These are phyloP conservation scores for Neostapfia colusana DNA, from an alignment of 176 grass and related monocot species.

Conservation along the genomic window DNA sequence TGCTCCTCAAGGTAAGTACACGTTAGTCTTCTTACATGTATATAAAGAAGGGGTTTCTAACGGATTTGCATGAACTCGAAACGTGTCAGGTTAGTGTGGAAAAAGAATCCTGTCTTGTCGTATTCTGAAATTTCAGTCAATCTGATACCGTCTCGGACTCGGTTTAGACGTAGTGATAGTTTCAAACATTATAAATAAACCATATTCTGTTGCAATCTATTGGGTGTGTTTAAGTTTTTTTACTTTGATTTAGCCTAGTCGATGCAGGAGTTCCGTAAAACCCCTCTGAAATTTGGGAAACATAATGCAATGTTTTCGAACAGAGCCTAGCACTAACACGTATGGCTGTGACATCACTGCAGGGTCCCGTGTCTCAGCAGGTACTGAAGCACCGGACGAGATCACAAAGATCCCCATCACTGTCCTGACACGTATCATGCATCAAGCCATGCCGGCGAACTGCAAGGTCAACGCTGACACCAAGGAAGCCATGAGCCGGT, in stretches of 20 bases:
- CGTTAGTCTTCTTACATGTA: background rate
- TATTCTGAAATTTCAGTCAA: background rate
- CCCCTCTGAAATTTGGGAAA: background rate
- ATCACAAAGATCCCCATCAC: background rate
- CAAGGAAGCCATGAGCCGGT: constrained; percentile 10
- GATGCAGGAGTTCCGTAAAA: background rate
- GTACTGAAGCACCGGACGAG: background rate
- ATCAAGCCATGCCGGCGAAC: no score
- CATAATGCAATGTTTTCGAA: background rate
- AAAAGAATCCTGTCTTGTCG: no score
- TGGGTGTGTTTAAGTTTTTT: no score
- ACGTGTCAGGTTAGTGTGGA: background rate
- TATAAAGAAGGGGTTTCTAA: background rate
- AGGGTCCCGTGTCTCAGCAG: background rate
- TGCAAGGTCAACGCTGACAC: constrained; percentile 7
- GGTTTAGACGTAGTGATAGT: background rate
- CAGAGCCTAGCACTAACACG: background rate
- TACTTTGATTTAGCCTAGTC: no score
- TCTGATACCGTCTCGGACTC: background rate
- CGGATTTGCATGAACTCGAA: background rate
- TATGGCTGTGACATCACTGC: background rate
- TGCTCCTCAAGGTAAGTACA: background rate
- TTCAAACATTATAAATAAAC: background rate
- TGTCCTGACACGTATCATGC: constrained; percentile 7
- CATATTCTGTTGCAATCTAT: background rate